A percentile compares a stretch with the other conserved stretches of the same genome.
phyloP scores from a whole-genome alignment of 73 alveolate species.

The Paramecium tetraurelia region DNA sequence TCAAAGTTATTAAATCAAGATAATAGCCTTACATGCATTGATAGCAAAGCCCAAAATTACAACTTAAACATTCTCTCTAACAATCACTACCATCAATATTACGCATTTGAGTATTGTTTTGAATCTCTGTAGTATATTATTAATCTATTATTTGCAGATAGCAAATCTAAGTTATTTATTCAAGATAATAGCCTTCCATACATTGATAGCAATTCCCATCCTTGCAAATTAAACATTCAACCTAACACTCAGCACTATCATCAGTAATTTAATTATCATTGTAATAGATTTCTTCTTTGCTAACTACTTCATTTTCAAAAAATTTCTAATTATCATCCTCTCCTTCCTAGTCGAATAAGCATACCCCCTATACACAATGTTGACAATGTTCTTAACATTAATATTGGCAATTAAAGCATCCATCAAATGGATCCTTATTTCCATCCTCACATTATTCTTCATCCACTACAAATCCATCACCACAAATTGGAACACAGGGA shows the following conservation, averaged over 20 bases:
- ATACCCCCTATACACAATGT: not conserved
- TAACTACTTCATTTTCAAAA: not conserved
- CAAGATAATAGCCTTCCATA: not conserved
- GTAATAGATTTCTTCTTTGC: not conserved
- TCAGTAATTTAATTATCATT: not conserved
- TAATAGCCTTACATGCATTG: not conserved
- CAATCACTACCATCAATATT: not conserved
- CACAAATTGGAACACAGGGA: not conserved
- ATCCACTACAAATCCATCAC: not conserved
- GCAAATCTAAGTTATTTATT: not conserved
- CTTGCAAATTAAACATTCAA: not conserved
- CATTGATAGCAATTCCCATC: not conserved
- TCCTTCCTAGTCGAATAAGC: not conserved
- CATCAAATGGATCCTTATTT: not conserved
- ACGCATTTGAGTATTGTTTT: not conserved
- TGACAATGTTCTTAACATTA: not conserved
- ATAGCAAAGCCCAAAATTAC: not conserved
- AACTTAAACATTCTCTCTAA: not conserved
- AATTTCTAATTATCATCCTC: not conserved
- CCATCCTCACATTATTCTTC: not conserved
- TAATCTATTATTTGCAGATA: not conserved
- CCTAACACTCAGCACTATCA: not conserved
- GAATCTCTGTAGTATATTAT: not conserved
- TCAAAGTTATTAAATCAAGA: not conserved
- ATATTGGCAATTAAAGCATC: not conserved